Evolutionary conservation across 2,329 filamentous ascomycete species (phyloP).

Genomic region (Fusarium pseudocircinatum): DNA sequence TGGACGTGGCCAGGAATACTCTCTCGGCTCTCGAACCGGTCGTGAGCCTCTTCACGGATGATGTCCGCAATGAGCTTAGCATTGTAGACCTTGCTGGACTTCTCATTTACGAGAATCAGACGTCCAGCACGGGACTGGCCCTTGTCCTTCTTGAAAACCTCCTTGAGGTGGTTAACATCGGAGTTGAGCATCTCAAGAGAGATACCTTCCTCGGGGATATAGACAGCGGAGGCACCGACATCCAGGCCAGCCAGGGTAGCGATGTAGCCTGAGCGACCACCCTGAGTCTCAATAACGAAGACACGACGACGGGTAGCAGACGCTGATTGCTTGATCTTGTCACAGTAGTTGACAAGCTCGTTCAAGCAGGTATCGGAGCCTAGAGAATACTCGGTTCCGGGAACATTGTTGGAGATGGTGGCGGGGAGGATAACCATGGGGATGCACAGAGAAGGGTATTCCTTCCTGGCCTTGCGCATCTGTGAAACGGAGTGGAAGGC

Average conservation of each 20-base stretch:
- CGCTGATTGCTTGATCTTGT: slow-evolving; percentile 96
- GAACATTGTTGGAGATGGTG: slow-evolving; percentile 99
- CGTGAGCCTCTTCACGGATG: slow-evolving; percentile 91
- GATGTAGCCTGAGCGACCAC: slow-evolving; percentile 92
- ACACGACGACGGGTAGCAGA: slow-evolving; percentile 92
- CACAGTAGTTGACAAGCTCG: slow-evolving; percentile 92
- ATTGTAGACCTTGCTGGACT: slow-evolving; percentile 87
- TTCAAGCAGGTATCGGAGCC: slow-evolving; percentile 97
- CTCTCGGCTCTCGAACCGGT: slow-evolving; percentile 90
- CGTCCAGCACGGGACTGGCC: slow-evolving; percentile 92
- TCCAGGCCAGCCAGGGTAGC: slow-evolving; percentile 89
- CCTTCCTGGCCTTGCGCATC: slow-evolving; percentile 79
- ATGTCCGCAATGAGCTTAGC: slow-evolving; percentile 95
- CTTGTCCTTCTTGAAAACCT: slow-evolving; percentile 85
- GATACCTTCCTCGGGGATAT: slow-evolving; percentile 97
- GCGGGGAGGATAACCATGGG: slow-evolving; percentile 91
- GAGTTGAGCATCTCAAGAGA: slow-evolving; percentile 90
- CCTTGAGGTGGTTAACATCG: slow-evolving; percentile 88
- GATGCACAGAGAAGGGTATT: slow-evolving; percentile 89
- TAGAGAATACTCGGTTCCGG: slow-evolving; percentile 95
- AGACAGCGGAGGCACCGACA: slow-evolving; percentile 93
- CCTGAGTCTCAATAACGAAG: slow-evolving; percentile 98
- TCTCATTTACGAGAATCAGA: slow-evolving; percentile 96
- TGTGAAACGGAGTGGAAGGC: slow-evolving; percentile 93
- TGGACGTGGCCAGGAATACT: slow-evolving; percentile 95